Conservation (phyloP, 179 eudicot genomes). For the Pouteria campechiana region DNA sequence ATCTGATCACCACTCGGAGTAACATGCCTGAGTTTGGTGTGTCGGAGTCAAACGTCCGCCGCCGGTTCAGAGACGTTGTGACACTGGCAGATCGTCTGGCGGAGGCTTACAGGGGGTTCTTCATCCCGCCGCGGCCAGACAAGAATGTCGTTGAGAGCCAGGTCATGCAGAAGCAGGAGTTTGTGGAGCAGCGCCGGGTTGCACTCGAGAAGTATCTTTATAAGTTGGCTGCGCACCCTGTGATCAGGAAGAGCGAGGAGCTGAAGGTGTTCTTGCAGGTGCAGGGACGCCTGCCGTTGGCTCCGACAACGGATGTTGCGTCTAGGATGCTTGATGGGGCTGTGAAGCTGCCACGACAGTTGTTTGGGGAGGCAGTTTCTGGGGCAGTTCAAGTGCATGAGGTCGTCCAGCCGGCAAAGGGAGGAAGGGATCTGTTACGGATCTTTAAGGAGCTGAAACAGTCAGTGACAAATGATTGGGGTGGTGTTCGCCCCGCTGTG, state of each 20-base stretch:
- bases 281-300: constrained; percentile 73
- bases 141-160: constrained; percentile 94
- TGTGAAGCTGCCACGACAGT: constrained; percentile 57
- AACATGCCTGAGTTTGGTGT: constrained; percentile 53
- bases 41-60: constrained; percentile 48
- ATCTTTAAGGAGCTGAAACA: constrained; percentile 79
- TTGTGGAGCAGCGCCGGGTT: constrained; percentile 77
- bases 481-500: constrained; percentile 40
- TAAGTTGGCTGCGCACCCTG: constrained; percentile 64
- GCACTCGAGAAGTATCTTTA: constrained; percentile 70
- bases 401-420: constrained; percentile 78
- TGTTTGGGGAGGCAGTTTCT: constrained; percentile 64
- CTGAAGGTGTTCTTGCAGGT: constrained; percentile 80
- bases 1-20: constrained; percentile 55
- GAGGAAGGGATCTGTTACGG: constrained; percentile 82
- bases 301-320: constrained; percentile 56
- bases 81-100: constrained; percentile 67
- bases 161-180: constrained; percentile 95
- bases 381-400: constrained; percentile 46
- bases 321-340: constrained; percentile 92
- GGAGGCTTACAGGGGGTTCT: constrained; percentile 71
- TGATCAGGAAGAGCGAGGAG: constrained; percentile 75
- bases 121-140: constrained; percentile 87
- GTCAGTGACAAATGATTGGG: constrained; percentile 78
- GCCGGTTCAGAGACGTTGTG: constrained; percentile 80